Conservation (phyloP, 2,329 filamentous ascomycete genomes). For the Sclerotinia trifoliorum region DNA sequence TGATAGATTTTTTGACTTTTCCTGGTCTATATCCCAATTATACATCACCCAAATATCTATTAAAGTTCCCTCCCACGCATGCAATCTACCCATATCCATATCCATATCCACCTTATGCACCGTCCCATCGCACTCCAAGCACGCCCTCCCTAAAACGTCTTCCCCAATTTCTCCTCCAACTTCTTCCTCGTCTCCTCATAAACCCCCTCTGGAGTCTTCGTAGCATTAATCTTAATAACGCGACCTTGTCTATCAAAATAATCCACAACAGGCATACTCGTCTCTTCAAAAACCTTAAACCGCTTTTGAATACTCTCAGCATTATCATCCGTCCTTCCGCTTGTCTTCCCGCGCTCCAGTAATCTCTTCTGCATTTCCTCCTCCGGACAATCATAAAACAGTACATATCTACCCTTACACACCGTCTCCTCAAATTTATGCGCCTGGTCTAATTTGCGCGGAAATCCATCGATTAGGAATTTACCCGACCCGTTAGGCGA, state of each 20-base stretch:
- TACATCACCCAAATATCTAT: conserved; percentile 19
- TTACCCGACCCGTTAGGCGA: conserved; percentile 55
- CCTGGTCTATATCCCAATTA: conserved; percentile 12
- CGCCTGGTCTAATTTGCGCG: conserved; percentile 95
- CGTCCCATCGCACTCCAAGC: neutral
- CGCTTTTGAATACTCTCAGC: conserved; percentile 94
- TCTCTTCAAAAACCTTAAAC: conserved; percentile 91
- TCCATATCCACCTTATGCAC: neutral
- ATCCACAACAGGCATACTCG: conserved; percentile 95
- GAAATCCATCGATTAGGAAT: conserved; percentile 83
- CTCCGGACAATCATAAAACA: conserved; percentile 95
- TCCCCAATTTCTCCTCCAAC: conserved; percentile 51
- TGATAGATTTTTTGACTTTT: conserved; percentile 26
- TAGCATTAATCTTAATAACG: conserved; percentile 78
- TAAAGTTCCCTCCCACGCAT: neutral
- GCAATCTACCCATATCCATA: conserved; percentile 5
- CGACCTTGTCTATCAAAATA: conserved; percentile 73
- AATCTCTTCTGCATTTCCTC: conserved; percentile 63
- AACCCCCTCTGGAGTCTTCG: conserved; percentile 62
- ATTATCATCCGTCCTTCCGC: conserved; percentile 89
- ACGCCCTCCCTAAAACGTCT: conserved; percentile 41
- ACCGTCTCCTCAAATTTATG: conserved; percentile 89
- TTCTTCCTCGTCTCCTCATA: conserved; percentile 53
- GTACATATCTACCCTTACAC: conserved; percentile 76
- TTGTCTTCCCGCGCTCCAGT: conserved; percentile 25